These are phyloP conservation scores for Auricularia cornea DNA, from an alignment of 768 basidiomycete genomes.

Conservation along the genomic window DNA sequence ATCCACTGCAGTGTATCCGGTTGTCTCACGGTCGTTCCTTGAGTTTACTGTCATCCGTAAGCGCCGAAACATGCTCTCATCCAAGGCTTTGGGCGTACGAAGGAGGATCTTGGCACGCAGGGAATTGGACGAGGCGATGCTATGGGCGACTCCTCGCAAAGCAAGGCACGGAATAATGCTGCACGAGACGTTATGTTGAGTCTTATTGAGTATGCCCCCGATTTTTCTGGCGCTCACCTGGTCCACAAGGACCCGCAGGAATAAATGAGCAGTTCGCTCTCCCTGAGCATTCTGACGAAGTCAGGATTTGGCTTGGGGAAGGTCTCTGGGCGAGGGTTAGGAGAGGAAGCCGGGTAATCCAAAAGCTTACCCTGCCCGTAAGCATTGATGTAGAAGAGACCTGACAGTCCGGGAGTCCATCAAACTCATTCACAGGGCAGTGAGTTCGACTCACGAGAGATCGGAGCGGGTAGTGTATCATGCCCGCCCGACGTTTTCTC, in stretches of 20 bases:
- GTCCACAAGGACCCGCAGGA: conserved; percentile 95
- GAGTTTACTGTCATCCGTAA: conserved; percentile 55
- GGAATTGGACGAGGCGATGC: conserved; percentile 63
- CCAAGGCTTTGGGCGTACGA: conserved; percentile 32
- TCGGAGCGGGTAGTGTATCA: neutral
- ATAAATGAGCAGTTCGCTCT: conserved; percentile 69
- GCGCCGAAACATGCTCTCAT: neutral
- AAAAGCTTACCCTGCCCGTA: conserved; percentile 3
- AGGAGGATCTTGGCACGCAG: conserved; percentile 80
- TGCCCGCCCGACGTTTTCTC: conserved; percentile 24
- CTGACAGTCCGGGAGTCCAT: neutral
- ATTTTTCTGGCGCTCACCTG: conserved; percentile 39
- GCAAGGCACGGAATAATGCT: conserved; percentile 92
- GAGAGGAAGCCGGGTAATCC: neutral
- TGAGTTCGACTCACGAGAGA: neutral
- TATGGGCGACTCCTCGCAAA: conserved; percentile 66
- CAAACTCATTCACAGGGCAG: neutral
- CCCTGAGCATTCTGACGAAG: conserved; percentile 53
- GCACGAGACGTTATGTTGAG: neutral
- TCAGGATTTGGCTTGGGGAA: conserved; percentile 81
- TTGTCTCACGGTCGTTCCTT: conserved; percentile 84
- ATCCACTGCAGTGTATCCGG: conserved; percentile 73
- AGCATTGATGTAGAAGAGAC: conserved; percentile 6
- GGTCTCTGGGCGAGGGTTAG: conserved; percentile 51
- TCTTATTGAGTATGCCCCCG: neutral